phyloP scores from a whole-genome alignment of 208 protist species.

The Wallacemonas sp. region DNA sequence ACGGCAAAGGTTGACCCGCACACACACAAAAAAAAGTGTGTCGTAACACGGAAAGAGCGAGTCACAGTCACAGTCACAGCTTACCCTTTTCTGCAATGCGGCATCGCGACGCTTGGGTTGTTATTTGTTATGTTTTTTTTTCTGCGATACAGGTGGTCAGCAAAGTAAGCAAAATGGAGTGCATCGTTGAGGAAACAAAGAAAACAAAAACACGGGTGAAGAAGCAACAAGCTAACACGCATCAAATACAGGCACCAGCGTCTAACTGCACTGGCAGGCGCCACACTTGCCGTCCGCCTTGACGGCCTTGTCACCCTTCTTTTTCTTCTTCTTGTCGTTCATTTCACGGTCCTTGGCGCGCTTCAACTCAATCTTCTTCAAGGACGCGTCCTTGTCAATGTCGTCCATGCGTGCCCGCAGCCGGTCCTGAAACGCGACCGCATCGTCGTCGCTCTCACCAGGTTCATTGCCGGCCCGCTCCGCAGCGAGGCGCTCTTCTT shows the following conservation, averaged over 20 bases:
- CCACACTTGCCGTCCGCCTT: background rate
- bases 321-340: constrained; percentile 22
- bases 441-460: constrained; percentile 21
- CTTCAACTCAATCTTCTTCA: constrained; percentile 12
- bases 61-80: too few species aligned
- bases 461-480: constrained; percentile 13
- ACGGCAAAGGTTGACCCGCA: background rate
- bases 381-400: constrained; percentile 21
- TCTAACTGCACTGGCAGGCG: constrained; percentile 10
- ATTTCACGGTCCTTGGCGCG: constrained; percentile 12
- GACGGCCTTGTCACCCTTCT: constrained; percentile 4
- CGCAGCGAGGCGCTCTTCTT: background rate
- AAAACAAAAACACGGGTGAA: too few species aligned
- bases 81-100: too few species aligned
- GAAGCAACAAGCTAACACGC: too few species aligned
- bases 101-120: too few species aligned
- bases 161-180: too few species aligned
- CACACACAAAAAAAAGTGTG: too few species aligned
- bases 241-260: too few species aligned
- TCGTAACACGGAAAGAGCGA: too few species aligned
- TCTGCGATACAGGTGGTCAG: too few species aligned
- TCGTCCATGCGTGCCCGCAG: constrained; percentile 25
- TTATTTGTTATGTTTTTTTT: too few species aligned
- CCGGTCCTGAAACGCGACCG: constrained; percentile 17
- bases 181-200: too few species aligned